Conservation (phyloP, 306 rosid species). For the Cicer bijugum region DNA sequence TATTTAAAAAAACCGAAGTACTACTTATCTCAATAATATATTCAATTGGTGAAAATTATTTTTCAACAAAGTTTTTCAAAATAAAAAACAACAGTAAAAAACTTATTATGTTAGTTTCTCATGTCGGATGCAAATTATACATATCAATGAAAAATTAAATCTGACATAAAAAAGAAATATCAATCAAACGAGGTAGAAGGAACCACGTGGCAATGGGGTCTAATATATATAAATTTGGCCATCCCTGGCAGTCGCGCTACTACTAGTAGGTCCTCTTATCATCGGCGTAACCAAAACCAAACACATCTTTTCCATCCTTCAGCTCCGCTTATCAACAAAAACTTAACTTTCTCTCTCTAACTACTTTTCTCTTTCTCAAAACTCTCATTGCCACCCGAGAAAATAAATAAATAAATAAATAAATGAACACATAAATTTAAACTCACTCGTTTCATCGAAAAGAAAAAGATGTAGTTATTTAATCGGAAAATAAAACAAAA, state of each 20-base stretch:
- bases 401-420: neutral
- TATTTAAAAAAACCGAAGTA: no score
- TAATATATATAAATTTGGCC: conserved; percentile 19
- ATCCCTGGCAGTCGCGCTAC: conserved; percentile 20
- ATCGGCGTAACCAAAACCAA: conserved; percentile 29
- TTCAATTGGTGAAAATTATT: no score
- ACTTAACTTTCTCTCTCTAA: neutral
- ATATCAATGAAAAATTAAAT: no score
- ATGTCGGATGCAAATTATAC: no score
- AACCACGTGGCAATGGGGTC: conserved; percentile 54
- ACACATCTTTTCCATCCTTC: conserved; percentile 47
- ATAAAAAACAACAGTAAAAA: no score
- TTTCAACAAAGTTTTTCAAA: no score
- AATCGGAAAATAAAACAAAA: conserved; percentile 26
- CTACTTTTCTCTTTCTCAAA: conserved; percentile 21
- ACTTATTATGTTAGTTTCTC: no score
- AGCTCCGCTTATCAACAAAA: conserved; percentile 46
- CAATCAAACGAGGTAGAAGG: conserved; percentile 46
- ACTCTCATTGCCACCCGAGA: conserved; percentile 20
- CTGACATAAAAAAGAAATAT: neutral
- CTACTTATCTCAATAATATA: no score
- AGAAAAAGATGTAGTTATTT: neutral
- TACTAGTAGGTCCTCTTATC: conserved; percentile 38
- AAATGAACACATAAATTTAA: neutral
- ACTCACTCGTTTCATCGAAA: conserved; percentile 14